A percentile compares a stretch with the other conserved stretches of the same genome.
Conservation (phyloP, 2,329 filamentous ascomycete species). For the Fusarium buxicola region DNA sequence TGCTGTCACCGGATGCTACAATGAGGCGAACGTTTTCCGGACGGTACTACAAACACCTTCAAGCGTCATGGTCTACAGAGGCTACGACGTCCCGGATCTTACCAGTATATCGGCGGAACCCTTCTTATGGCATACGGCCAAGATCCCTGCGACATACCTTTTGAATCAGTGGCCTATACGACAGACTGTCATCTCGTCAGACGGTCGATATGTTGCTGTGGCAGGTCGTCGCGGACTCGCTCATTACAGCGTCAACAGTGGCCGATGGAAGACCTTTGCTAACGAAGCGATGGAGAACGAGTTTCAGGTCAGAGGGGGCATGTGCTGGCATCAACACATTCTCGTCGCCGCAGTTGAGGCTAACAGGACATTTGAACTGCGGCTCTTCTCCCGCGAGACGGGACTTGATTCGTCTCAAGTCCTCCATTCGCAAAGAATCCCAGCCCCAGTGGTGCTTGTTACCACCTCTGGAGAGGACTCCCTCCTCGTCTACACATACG, state of each 20-base stretch:
- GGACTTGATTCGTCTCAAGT: conserved; percentile 78
- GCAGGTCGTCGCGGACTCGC: conserved; percentile 92
- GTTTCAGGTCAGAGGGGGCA: conserved; percentile 91
- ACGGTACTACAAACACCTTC: conserved; percentile 90
- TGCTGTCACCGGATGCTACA: conserved; percentile 92
- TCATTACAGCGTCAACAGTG: conserved; percentile 94
- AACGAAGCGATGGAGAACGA: conserved; percentile 85
- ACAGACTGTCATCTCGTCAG: conserved; percentile 86
- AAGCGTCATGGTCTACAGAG: conserved; percentile 90
- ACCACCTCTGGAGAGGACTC: conserved; percentile 93
- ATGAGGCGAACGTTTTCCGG: conserved; percentile 88
- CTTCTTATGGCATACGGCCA: conserved; percentile 93
- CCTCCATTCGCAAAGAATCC: conserved; percentile 81
- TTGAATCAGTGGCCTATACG: conserved; percentile 94
- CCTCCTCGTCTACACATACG: conserved; percentile 94
- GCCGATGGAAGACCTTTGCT: conserved; percentile 94
- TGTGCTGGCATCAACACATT: conserved; percentile 99
- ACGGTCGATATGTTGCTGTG: conserved; percentile 95
- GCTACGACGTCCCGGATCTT: conserved; percentile 90
- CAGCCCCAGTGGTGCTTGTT: conserved; percentile 89
- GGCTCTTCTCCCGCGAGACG: conserved; percentile 91
- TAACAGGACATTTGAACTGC: conserved; percentile 83
- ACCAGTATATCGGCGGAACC: conserved; percentile 93
- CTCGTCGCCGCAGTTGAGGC: conserved; percentile 93
- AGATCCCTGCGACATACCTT: conserved; percentile 86